phyloP scores from a whole-genome alignment of 441 rosid genomes.

The Codiaeum variegatum region DNA sequence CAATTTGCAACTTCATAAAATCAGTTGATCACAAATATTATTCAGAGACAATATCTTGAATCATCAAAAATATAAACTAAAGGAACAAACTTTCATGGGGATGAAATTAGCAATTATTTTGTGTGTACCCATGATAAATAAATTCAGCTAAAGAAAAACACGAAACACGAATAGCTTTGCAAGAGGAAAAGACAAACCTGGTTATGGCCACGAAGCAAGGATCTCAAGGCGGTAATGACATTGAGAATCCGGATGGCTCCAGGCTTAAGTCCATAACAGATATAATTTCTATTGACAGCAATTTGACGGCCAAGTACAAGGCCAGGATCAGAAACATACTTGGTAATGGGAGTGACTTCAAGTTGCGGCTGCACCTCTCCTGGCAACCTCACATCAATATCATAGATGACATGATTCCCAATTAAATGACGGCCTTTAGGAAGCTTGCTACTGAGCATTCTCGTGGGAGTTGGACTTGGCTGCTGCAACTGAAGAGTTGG shows the following conservation, averaged over 20 bases:
- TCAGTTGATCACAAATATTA: slow-evolving; percentile 4
- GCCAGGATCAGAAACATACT: slow-evolving; percentile 75
- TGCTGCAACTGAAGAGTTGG: slow-evolving; percentile 27
- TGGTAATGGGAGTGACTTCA: slow-evolving; percentile 78
- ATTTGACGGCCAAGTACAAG: slow-evolving; percentile 78
- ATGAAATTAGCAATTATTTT: background rate
- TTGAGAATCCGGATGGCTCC: slow-evolving; percentile 86
- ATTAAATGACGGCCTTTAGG: slow-evolving; percentile 62
- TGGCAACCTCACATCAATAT: slow-evolving; percentile 48
- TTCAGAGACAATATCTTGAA: background rate
- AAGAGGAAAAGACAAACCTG: slow-evolving; percentile 44
- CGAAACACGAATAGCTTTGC: background rate
- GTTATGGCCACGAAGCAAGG: slow-evolving; percentile 77
- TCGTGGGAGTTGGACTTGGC: slow-evolving; percentile 17
- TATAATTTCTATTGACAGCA: slow-evolving; percentile 74
- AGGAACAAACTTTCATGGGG: background rate
- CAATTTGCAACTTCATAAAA: background rate
- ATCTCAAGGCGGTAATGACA: slow-evolving; percentile 72
- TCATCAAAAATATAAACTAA: background rate
- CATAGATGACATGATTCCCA: slow-evolving; percentile 49
- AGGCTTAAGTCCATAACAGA: slow-evolving; percentile 84
- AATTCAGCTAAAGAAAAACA: background rate
- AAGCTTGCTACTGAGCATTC: slow-evolving; percentile 49
- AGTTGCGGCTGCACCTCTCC: slow-evolving; percentile 78
- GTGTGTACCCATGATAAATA: background rate